phyloP scores from a whole-genome alignment of 2,329 filamentous ascomycete species.

The Didymella pinodella region DNA sequence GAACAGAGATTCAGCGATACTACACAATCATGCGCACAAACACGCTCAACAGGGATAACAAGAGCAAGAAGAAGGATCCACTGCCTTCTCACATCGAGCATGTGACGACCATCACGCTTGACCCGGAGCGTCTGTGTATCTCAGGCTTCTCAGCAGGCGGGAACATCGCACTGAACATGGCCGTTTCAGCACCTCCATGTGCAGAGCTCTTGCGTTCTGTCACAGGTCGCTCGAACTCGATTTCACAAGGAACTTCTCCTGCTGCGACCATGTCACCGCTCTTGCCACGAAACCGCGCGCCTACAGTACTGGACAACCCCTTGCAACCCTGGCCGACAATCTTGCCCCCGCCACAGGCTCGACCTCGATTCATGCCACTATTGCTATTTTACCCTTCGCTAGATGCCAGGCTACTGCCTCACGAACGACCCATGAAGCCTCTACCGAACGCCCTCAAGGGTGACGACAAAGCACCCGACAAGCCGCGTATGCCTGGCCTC shows the following conservation, averaged over 20 bases:
- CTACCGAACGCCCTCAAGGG: slow-evolving; percentile 48
- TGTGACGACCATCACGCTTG: slow-evolving; percentile 44
- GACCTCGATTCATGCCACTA: slow-evolving; percentile 49
- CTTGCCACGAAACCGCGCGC: slow-evolving; percentile 38
- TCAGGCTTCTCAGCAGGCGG: slow-evolving; percentile 58
- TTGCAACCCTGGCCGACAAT: slow-evolving; percentile 48
- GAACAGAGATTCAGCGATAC: slow-evolving; percentile 47
- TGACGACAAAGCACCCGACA: slow-evolving; percentile 40
- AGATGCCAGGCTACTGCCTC: slow-evolving; percentile 52
- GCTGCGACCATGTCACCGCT: slow-evolving; percentile 38
- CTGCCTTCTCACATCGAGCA: slow-evolving; percentile 27
- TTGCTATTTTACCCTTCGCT: slow-evolving; percentile 56
- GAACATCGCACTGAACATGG: slow-evolving; percentile 58
- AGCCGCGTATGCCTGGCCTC: slow-evolving; percentile 44
- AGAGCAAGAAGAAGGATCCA: slow-evolving; percentile 27
- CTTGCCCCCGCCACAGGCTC: slow-evolving; percentile 46
- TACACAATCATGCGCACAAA: slow-evolving; percentile 38
- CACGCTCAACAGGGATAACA: slow-evolving; percentile 22
- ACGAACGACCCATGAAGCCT: slow-evolving; percentile 50
- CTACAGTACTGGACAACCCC: slow-evolving; percentile 44
- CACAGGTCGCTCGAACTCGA: slow-evolving; percentile 9
- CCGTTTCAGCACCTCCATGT: slow-evolving; percentile 47
- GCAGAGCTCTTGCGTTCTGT: slow-evolving; percentile 28
- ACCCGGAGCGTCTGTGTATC: slow-evolving; percentile 52
- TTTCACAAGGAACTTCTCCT: slow-evolving; percentile 19